Evolutionary conservation across 257 asterid species (phyloP).

Genomic region (Scutellaria minor): DNA sequence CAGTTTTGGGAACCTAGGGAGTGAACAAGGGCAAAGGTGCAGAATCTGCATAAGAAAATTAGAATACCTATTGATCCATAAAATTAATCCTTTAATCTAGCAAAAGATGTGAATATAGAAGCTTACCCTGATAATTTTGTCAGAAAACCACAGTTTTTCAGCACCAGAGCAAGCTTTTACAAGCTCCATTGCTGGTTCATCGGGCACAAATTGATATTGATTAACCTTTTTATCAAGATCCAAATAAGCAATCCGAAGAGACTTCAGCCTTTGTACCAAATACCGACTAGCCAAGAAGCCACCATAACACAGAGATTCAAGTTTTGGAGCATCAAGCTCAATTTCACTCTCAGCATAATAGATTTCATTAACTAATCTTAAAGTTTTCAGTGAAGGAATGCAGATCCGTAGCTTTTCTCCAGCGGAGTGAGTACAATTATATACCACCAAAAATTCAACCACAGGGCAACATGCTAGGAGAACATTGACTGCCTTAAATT

Average conservation of each 20-base stretch:
- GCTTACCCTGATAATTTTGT: conserved; percentile 21
- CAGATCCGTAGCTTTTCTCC: conserved; percentile 25
- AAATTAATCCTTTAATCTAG: not conserved
- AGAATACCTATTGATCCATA: not conserved
- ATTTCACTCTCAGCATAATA: not conserved
- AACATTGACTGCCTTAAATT: conserved; percentile 1
- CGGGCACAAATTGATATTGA: not conserved
- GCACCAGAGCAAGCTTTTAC: conserved; percentile 6
- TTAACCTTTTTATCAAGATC: not conserved
- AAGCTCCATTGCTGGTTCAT: conserved; percentile 13
- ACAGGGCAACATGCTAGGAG: conserved; percentile 18
- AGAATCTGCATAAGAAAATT: conserved; percentile 27
- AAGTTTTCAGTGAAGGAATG: conserved; percentile 26
- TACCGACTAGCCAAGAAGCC: conserved; percentile 24
- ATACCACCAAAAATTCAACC: conserved; percentile 1
- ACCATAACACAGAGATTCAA: not conserved
- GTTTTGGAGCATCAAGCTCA: conserved; percentile 33
- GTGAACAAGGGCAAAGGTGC: not conserved
- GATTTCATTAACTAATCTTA: not conserved
- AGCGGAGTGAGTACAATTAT: not conserved
- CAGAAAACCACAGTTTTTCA: conserved; percentile 18
- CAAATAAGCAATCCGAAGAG: conserved; percentile 16
- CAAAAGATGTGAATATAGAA: not conserved
- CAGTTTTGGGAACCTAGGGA: conserved; percentile 22
- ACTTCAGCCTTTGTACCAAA: not conserved